These are phyloP conservation scores for Darksidea phi DNA, from an alignment of 495 filamentous ascomycete genomes.

Conservation along the genomic window DNA sequence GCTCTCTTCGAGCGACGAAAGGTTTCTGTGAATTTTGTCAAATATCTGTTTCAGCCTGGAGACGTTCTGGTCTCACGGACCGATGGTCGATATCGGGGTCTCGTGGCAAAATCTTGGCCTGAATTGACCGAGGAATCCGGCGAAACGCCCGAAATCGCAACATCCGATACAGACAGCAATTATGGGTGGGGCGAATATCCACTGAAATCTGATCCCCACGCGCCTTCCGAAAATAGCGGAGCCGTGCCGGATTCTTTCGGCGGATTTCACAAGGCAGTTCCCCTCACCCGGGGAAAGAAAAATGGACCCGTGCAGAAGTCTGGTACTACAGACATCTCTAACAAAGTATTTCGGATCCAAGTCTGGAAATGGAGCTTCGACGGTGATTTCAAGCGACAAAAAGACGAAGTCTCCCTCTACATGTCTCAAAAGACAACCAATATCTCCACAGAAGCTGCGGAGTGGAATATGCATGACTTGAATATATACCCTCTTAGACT, in stretches of 20 bases:
- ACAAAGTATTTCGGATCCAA: neutral
- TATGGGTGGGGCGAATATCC: no score
- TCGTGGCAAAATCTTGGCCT: slow-evolving; percentile 5
- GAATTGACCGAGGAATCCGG: no score
- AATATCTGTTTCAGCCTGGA: slow-evolving; percentile 34
- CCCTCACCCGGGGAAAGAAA: neutral
- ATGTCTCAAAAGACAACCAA: neutral
- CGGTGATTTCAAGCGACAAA: neutral
- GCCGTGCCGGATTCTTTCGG: no score
- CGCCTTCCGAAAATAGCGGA: no score
- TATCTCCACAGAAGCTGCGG: neutral
- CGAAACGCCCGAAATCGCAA: no score
- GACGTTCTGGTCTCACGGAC: slow-evolving; percentile 26
- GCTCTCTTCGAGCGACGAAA: slow-evolving; percentile 31
- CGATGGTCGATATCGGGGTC: neutral
- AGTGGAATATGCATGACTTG: slow-evolving; percentile 1
- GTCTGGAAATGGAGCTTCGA: neutral
- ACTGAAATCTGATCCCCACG: no score
- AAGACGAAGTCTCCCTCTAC: neutral
- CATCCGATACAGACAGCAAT: no score
- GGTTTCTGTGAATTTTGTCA: slow-evolving; percentile 36
- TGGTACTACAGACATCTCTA: neutral
- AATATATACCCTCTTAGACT: slow-evolving; percentile 3
- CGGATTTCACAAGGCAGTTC: no score
- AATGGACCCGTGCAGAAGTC: neutral